Conservation (phyloP, 768 basidiomycete genomes). For the Kwoniella dendrophila region DNA sequence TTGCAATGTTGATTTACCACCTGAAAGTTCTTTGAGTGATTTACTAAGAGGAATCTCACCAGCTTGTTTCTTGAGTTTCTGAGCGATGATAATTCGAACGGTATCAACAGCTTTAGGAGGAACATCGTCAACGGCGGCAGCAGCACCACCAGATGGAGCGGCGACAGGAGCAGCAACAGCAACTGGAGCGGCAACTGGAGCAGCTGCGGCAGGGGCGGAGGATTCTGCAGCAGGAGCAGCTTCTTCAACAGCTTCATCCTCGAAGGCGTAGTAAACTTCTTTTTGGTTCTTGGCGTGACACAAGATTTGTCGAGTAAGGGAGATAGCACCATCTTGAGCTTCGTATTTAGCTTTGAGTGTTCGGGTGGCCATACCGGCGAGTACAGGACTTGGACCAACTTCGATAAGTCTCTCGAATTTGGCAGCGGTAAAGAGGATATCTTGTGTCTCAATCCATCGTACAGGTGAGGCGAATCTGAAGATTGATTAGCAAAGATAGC, state of each 20-base stretch:
- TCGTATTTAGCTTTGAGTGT: slow-evolving; percentile 74
- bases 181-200: slow-evolving; percentile 57
- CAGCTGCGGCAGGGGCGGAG: slow-evolving; percentile 58
- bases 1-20: slow-evolving; percentile 97
- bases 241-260: slow-evolving; percentile 70
- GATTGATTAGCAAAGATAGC: neutral
- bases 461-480: slow-evolving; percentile 74
- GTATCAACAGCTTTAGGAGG: slow-evolving; percentile 91
- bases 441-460: slow-evolving; percentile 99
- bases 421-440: slow-evolving; percentile 82
- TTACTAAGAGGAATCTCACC: slow-evolving; percentile 87
- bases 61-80: slow-evolving; percentile 95
- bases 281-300: slow-evolving; percentile 94
- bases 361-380: slow-evolving; percentile 57
- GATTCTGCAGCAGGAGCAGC: slow-evolving; percentile 50
- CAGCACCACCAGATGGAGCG: slow-evolving; percentile 63
- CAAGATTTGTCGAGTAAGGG: slow-evolving; percentile 74
- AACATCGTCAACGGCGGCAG: slow-evolving; percentile 77
- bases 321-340: slow-evolving; percentile 78
- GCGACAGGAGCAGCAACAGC: slow-evolving; percentile 55
- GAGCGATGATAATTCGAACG: slow-evolving; percentile 83
- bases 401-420: slow-evolving; percentile 92
- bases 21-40: slow-evolving; percentile 96
- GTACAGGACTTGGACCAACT: slow-evolving; percentile 91
- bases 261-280: slow-evolving; percentile 97